Base-by-base conservation (phyloP, 805 yeast species). In the Jamesozyma piceae region DNA sequence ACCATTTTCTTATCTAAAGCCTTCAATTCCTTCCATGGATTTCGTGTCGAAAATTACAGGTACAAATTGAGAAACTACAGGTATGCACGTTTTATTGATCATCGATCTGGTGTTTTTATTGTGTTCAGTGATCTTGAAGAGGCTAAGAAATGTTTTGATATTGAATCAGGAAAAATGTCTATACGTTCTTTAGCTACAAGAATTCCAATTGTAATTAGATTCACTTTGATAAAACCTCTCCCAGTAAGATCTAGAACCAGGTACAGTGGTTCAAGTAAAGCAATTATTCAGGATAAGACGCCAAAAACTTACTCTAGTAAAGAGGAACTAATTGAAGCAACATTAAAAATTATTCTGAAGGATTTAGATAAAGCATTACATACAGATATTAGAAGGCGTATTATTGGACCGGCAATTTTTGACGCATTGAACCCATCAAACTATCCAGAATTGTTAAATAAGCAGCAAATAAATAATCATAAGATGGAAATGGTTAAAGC, bases 311-410 rank as follows among this genome's bases (percentile, higher is more conserved):
- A 58, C 39, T 31, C 31, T 3, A 46, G 55, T 1, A 44, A 47
- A 29, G 56, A 53, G 55, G 66, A 63, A 44, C 68, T 76, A 1
- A 63, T 78, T 2, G 74, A 73, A 17, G 84, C 79, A 37, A 81
- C 95, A 0, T 68, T 75, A 1, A 64, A 71, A 19, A 63, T 72
- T 41, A 65, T 88, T 38, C 56, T 79, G 21, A 75, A 73, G 43
- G 95, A 87, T 49, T 69, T 87, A 39, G 76, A 75, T 45, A 65
- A 67, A 10, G 77, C 79, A 37, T 58, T 87, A 36, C 64, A 77
- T 18, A 80, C 81, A 46, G 95, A 87, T 62, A 74, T 87, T 20
- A 69, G 83, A 49, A 90, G 79, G 53, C 74, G 86, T 46, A 63
- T 83, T 3, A 72, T 85, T 20, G 88, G 83, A 0, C 86, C 92